phyloP scores from a whole-genome alignment of 495 filamentous ascomycete genomes.

The Aspergillus incahuasiensis region DNA sequence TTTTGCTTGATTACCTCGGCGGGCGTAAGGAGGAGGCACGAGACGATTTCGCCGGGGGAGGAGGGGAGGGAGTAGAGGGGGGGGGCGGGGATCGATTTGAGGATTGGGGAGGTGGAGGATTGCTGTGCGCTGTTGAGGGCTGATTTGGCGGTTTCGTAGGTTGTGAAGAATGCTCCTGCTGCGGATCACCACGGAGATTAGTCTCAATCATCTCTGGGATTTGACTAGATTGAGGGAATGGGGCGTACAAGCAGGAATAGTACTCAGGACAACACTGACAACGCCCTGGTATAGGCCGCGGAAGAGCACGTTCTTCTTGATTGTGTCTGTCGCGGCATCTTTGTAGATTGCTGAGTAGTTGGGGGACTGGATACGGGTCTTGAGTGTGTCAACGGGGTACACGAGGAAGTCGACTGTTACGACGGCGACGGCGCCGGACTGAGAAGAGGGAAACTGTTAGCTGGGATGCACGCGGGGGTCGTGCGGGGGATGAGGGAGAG shows the following conservation, averaged over 20 bases:
- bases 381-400: conserved; percentile 81
- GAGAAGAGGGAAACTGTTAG: background rate
- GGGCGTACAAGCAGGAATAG: conserved; percentile 70
- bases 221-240: no score
- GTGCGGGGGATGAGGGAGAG: background rate
- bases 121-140: conserved; percentile 43
- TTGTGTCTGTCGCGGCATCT: conserved; percentile 44
- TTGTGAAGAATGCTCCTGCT: conserved; percentile 88
- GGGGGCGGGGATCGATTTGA: conserved; percentile 43
- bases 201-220: background rate
- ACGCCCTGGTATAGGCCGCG: conserved; percentile 83
- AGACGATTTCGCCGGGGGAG: conserved; percentile 69
- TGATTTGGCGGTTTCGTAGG: conserved; percentile 73
- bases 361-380: conserved; percentile 77
- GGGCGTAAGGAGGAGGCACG: conserved; percentile 80
- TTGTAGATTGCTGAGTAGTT: conserved; percentile 62
- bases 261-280: conserved; percentile 82
- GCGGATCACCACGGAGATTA: background rate
- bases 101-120: conserved; percentile 36
- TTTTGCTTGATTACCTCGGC: conserved; percentile 93
- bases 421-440: conserved; percentile 80
- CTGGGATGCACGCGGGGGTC: background rate
- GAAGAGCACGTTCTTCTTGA: conserved; percentile 56
- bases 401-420: conserved; percentile 75
- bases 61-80: conserved; percentile 67